A percentile compares a stretch with the other conserved stretches of the same genome.
Conservation (phyloP, 2,329 filamentous ascomycete genomes). For the Fusarium paranaense region DNA sequence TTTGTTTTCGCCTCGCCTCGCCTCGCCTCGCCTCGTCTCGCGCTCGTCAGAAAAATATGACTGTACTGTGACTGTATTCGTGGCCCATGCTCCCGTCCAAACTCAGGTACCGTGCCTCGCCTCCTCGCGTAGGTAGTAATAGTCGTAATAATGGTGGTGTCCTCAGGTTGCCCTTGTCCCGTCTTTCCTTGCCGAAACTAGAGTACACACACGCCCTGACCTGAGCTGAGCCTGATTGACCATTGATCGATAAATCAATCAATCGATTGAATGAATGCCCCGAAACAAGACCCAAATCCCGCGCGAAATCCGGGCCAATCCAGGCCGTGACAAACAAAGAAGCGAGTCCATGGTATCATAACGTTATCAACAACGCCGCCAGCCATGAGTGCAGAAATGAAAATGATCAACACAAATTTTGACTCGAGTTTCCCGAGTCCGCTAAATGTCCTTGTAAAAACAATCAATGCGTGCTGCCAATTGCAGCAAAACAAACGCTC, state of each 20-base stretch:
- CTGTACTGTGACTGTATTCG: slow-evolving; percentile 23
- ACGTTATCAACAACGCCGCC: slow-evolving; percentile 38
- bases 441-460: slow-evolving; percentile 35
- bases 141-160: slow-evolving; percentile 3
- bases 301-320: slow-evolving; percentile 22
- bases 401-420: slow-evolving; percentile 28
- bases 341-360: slow-evolving; percentile 49
- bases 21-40: background rate
- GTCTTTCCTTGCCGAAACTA: slow-evolving; percentile 38
- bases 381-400: slow-evolving; percentile 35
- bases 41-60: slow-evolving; percentile 24
- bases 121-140: slow-evolving; percentile 19
- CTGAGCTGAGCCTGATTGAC: slow-evolving; percentile 31
- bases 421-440: slow-evolving; percentile 21
- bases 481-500: slow-evolving; percentile 43
- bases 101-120: slow-evolving; percentile 1
- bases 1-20: slow-evolving; percentile 32
- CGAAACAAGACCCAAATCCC: slow-evolving; percentile 22
- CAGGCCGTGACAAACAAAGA: slow-evolving; percentile 31
- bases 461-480: slow-evolving; percentile 35
- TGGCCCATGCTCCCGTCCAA: slow-evolving; percentile 11
- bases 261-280: background rate
- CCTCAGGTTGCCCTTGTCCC: slow-evolving; percentile 42
- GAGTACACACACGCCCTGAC: slow-evolving; percentile 42
- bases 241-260: slow-evolving; percentile 4